phyloP scores from a whole-genome alignment of 352 stramenopile genomes.

The Pythium rishiriense region DNA sequence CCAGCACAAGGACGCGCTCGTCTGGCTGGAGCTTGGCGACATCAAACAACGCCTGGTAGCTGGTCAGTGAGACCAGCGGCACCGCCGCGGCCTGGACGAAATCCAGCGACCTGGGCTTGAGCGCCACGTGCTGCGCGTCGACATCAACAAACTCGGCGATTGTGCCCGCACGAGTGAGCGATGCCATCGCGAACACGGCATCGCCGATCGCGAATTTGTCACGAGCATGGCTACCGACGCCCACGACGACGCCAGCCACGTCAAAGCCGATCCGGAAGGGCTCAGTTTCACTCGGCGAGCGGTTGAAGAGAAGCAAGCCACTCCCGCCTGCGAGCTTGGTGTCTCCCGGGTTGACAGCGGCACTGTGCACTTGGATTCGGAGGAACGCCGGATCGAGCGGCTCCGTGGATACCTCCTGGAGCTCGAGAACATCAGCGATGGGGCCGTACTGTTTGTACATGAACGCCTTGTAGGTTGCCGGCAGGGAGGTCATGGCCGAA shows the following conservation, averaged over 20 bases:
- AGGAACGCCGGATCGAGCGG: not conserved
- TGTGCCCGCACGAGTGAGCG: conserved; percentile 1
- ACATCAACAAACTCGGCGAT: conserved; percentile 44
- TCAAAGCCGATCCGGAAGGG: conserved; percentile 10
- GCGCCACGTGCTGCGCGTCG: conserved; percentile 28
- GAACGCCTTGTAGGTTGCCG: not conserved
- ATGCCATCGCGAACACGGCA: conserved; percentile 23
- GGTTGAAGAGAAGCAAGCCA: not conserved
- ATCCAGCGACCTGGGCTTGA: conserved; percentile 39
- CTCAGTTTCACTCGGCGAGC: not conserved
- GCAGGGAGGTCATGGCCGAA: not conserved
- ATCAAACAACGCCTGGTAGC: conserved; percentile 35
- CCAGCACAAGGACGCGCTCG: conserved; percentile 31
- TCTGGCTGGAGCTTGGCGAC: conserved; percentile 2
- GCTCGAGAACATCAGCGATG: not conserved
- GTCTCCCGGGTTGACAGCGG: not conserved
- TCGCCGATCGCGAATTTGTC: conserved; percentile 3
- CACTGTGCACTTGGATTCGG: not conserved
- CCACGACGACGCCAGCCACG: conserved; percentile 4
- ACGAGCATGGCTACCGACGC: not conserved
- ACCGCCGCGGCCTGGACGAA: conserved; percentile 37
- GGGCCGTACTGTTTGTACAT: not conserved
- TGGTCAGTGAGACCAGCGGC: conserved; percentile 31
- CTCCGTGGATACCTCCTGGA: not conserved
- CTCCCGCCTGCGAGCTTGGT: not conserved